Base-by-base conservation (phyloP, 176 grass and related monocot species). In the Phoenix dactylifera region DNA sequence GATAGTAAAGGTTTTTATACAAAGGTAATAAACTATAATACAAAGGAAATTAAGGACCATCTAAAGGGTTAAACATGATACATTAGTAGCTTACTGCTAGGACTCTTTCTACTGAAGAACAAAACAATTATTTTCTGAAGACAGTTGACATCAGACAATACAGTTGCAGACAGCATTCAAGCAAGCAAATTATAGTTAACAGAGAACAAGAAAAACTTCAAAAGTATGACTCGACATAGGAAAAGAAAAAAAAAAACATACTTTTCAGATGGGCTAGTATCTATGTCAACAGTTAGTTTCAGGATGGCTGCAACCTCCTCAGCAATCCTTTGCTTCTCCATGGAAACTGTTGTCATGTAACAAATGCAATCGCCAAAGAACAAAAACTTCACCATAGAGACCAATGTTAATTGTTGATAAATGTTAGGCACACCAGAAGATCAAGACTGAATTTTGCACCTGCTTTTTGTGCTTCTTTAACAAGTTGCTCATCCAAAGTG, bases 321-420 rank as follows among this genome's bases (percentile, higher is more conserved):
- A 32, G 89, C 89, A 75, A 89, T 77, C 78, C 69, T 89, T 75
- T 82, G 81, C 55, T 91, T 97, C 78, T 96, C 83, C 65, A 72
- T 69, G 0, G 81, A 83, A 77, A 87, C 92, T 97, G 54, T 72
- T 51, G 69, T 50, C 58, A 49, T 52, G 64, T 6, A 76, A 53
- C 7, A 19, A 26, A 18, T 20, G 4, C 20, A 65, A 60, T 19
- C 10, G 10, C 35, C 35, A 44, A 44, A 44, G 35, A 44, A 12
- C 58, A 63, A 57, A 56, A 58, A 20, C 24, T 50, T 69, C 25
- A 5, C 59, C 24, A 62, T 24, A 62, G 51, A 23, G 39, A 73
- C 6, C 57, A 65, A 72, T 59, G 35, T 16, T 24, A 76, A 18
- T 51, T 24, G 30, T 30, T 59, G 7, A 14, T 22, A 5, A 35